Base-by-base conservation (phyloP, 495 filamentous ascomycete species). In the Wilcoxina mikolae region DNA sequence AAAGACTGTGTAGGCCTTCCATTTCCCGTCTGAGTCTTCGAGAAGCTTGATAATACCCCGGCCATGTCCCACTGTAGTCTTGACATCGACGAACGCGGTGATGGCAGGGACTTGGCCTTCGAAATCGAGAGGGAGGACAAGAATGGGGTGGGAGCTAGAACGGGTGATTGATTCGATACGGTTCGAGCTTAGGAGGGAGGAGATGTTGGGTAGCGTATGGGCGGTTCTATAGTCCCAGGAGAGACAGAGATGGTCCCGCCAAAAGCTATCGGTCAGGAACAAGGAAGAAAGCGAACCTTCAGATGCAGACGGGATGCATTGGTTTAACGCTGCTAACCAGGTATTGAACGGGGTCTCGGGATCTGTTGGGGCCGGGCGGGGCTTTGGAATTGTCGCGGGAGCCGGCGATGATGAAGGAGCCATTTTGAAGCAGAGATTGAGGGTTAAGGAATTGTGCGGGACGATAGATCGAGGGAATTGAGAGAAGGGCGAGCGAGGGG, bases 1-100 rank as follows among this genome's bases (percentile, higher is more conserved):
- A 60, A 78, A 83, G 15, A 84, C 58, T 0, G 74, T 74, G 69
- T 79, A 86, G 9, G 81, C 76, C 68, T 79, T 83, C 80, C 78
- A 84, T 23, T 29, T 25, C 42, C 70, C 69, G 1, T 46, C 57
- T 15, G n/a, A n/a, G n/a, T 75, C 70, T 55, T 76, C 70, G 1
- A 77, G 72, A 29, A 83, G 65, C 33, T 76, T 71, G 2, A 77
- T 68, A 10, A 83, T 61, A 1, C 82, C 82, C 0, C 71, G 66
- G 2, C 82, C 82, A 15, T 63, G 58, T 11, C 82, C 80, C 5
- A 74, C 59, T 5, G 73, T 65, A 0, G 77, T 78, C 24, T 71
- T 70, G 22, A 80, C 69, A 5, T 60, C 72, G 43, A 78, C 70
- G 58, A 72, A 79, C 11, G 77, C 72, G 18, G 67, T 66, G 3